Evolutionary conservation across 768 basidiomycete species (phyloP).

Genomic region (Crucibulum laeve): DNA sequence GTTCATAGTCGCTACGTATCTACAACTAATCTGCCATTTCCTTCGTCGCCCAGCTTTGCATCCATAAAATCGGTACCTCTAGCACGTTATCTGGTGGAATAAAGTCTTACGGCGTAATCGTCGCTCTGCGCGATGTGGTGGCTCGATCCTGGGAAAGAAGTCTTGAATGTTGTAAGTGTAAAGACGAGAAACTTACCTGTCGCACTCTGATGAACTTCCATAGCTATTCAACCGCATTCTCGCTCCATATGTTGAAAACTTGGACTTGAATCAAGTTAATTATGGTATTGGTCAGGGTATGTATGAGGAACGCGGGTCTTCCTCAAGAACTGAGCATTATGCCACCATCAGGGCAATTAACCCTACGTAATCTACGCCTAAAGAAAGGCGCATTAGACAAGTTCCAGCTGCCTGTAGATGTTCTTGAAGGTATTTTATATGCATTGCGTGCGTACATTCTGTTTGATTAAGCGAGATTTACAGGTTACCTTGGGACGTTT

Average conservation of each 20-base stretch:
- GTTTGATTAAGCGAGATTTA: slow-evolving; percentile 1
- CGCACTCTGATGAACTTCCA: no score
- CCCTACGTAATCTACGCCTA: slow-evolving; percentile 75
- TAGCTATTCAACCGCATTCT: slow-evolving; percentile 87
- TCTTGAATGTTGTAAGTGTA: slow-evolving; percentile 71
- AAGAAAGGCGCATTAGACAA: slow-evolving; percentile 95
- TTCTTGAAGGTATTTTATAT: slow-evolving; percentile 70
- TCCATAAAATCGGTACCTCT: no score
- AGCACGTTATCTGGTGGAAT: no score
- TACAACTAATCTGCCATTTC: background rate
- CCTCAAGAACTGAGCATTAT: slow-evolving; percentile 2
- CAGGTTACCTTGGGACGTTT: slow-evolving; percentile 84
- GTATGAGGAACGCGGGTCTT: slow-evolving; percentile 2
- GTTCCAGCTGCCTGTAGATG: slow-evolving; percentile 92
- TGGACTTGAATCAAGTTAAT: slow-evolving; percentile 93
- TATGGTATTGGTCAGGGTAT: slow-evolving; percentile 87
- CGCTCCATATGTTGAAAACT: slow-evolving; percentile 92
- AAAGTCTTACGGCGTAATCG: background rate
- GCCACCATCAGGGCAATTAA: slow-evolving; percentile 59
- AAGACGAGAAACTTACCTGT: no score
- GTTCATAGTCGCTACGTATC: background rate
- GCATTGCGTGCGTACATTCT: background rate
- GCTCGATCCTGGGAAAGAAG: slow-evolving; percentile 83
- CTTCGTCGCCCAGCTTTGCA: no score
- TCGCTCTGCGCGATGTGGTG: slow-evolving; percentile 60